These are phyloP conservation scores for Suaeda aralocaspica DNA, from an alignment of 148 eudicot genomes.

Conservation along the genomic window DNA sequence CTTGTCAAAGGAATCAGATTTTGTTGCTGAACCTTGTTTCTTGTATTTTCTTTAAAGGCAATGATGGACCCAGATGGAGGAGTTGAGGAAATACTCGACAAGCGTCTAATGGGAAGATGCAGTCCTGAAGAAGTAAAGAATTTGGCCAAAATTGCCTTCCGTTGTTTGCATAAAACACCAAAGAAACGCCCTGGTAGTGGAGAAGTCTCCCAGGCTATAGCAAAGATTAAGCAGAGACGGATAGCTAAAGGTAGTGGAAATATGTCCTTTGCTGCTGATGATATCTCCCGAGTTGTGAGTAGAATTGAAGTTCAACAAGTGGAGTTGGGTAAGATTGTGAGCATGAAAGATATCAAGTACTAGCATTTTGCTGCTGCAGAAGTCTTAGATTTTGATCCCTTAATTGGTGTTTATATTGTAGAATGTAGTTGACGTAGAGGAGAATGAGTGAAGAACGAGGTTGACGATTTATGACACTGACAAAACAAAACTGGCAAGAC, in stretches of 20 bases:
- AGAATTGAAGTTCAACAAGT: constrained; percentile 62
- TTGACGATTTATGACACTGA: not conserved
- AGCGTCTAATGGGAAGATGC: constrained; percentile 54
- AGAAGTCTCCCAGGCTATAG: constrained; percentile 67
- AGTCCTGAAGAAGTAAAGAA: constrained; percentile 56
- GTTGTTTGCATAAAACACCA: constrained; percentile 72
- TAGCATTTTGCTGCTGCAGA: not conserved
- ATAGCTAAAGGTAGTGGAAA: constrained; percentile 42
- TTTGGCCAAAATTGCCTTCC: constrained; percentile 68
- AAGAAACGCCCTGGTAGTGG: constrained; percentile 78
- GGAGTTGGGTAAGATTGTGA: constrained; percentile 60
- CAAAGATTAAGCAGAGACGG: constrained; percentile 60
- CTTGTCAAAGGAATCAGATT: not conserved
- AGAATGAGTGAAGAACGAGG: not conserved
- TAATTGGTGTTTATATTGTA: not conserved
- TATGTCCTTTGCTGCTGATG: constrained; percentile 61
- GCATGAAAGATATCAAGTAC: constrained; percentile 38
- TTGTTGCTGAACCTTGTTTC: not conserved
- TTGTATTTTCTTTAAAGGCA: constrained; percentile 40
- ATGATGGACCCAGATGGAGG: constrained; percentile 92
- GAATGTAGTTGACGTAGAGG: not conserved
- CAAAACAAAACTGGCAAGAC: not conserved
- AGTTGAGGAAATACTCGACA: constrained; percentile 87
- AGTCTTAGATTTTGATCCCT: not conserved
- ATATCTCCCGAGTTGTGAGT: constrained; percentile 48